Conservation (phyloP, 2,329 filamentous ascomycete genomes). For the Trichoderma semiorbis region DNA sequence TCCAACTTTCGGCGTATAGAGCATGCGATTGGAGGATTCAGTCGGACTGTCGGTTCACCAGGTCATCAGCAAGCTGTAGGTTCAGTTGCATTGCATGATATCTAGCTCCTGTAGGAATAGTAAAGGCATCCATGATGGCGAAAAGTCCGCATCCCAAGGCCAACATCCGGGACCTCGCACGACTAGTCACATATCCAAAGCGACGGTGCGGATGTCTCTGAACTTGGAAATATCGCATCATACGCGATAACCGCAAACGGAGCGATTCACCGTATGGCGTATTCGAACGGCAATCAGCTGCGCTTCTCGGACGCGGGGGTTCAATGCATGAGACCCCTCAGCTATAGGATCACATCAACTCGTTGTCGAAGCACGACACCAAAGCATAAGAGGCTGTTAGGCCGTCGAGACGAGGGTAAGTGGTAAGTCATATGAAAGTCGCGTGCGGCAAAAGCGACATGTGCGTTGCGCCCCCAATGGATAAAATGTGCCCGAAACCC, state of each 20-base stretch:
- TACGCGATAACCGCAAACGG: neutral
- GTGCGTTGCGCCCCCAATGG: neutral
- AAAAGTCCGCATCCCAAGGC: neutral
- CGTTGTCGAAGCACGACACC: constrained; percentile 9
- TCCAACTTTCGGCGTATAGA: neutral
- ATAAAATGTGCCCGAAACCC: neutral
- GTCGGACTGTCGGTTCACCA: constrained; percentile 2
- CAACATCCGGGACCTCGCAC: constrained; percentile 2
- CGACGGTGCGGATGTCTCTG: constrained; percentile 4
- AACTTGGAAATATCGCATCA: constrained; percentile 12
- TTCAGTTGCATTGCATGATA: neutral
- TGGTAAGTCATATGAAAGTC: neutral
- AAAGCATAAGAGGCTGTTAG: neutral
- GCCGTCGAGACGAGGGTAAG: neutral
- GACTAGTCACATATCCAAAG: neutral
- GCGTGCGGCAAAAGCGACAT: neutral
- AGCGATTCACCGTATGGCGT: neutral
- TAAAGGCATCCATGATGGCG: neutral
- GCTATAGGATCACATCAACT: constrained; percentile 8
- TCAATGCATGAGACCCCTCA: neutral
- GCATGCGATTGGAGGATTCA: neutral
- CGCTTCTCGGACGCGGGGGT: neutral
- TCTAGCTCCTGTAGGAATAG: neutral
- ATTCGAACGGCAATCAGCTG: neutral
- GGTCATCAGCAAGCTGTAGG: neutral